phyloP scores from a whole-genome alignment of 108 stramenopile species.

The Ochromonas danica region DNA sequence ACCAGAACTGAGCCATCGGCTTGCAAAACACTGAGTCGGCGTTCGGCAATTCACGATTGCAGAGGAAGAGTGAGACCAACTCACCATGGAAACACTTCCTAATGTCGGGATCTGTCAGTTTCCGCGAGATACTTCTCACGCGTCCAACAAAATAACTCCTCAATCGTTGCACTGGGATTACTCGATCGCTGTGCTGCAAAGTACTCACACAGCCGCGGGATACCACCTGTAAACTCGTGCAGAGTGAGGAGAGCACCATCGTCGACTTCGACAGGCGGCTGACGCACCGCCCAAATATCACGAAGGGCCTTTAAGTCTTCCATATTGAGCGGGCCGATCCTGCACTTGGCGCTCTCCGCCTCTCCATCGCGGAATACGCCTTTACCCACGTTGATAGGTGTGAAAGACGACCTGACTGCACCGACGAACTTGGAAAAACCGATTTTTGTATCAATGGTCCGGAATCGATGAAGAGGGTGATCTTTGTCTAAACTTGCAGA shows the following conservation, averaged over 20 bases:
- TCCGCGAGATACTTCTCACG: not conserved
- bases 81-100: not conserved
- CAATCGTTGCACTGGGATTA: not conserved
- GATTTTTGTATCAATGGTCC: not conserved
- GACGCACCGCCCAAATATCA: not conserved
- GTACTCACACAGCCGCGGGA: not conserved
- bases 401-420: not conserved
- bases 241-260: not conserved
- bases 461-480: not conserved
- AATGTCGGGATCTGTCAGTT: not conserved
- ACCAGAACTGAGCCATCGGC: not conserved
- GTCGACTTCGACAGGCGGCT: not conserved
- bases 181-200: not conserved
- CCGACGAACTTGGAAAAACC: not conserved
- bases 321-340: not conserved
- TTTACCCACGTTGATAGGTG: not conserved
- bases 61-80: not conserved
- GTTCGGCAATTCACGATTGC: conserved; percentile 9
- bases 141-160: not conserved
- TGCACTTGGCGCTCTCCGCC: conserved; percentile 4
- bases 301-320: not conserved
- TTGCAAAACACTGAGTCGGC: not conserved
- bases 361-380: not conserved
- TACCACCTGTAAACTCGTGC: not conserved
- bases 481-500: not conserved